These are phyloP conservation scores for Myochromella boudieri DNA, from an alignment of 768 basidiomycete genomes.

Conservation along the genomic window DNA sequence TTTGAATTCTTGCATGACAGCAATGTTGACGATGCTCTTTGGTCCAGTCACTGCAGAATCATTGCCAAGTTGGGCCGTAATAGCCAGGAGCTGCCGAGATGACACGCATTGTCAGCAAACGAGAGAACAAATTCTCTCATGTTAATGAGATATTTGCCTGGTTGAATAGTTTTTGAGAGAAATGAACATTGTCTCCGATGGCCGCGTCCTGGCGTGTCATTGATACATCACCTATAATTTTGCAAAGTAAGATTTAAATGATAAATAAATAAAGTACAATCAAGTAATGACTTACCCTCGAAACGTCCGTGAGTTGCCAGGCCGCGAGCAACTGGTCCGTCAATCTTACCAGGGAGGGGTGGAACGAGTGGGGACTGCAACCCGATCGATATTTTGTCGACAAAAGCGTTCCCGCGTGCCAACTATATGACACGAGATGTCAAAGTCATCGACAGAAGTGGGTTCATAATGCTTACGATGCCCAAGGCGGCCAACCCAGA, in stretches of 20 bases:
- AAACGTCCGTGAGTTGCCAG: slow-evolving; percentile 15
- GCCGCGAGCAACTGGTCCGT: slow-evolving; percentile 12
- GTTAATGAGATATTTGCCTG: slow-evolving; percentile 5
- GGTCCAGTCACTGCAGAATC: slow-evolving; percentile 16
- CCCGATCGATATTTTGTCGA: slow-evolving; percentile 13
- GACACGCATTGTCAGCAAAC: no score
- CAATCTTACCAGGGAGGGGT: slow-evolving; percentile 15
- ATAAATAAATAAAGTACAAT: background rate
- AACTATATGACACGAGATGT: slow-evolving; percentile 2
- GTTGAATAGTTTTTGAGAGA: slow-evolving; percentile 8
- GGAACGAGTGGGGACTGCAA: slow-evolving; percentile 9
- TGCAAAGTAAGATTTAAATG: background rate
- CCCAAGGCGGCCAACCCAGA: slow-evolving; percentile 15
- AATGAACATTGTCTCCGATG: slow-evolving; percentile 15
- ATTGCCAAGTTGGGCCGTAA: slow-evolving; percentile 12
- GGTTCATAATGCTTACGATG: slow-evolving; percentile 1
- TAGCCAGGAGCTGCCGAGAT: slow-evolving; percentile 7
- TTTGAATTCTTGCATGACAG: slow-evolving; percentile 13
- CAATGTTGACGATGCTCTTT: slow-evolving; percentile 10
- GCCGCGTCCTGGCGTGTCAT: slow-evolving; percentile 16
- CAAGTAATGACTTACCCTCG: slow-evolving; percentile 11
- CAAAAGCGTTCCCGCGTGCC: slow-evolving; percentile 11
- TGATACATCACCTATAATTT: slow-evolving; percentile 12
- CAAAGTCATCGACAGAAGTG: background rate
- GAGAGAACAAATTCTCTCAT: no score